A percentile compares a stretch with the other conserved stretches of the same genome.
Evolutionary conservation across 495 filamentous ascomycete species (phyloP).

Genomic region (Penicillium egyptiacum): DNA sequence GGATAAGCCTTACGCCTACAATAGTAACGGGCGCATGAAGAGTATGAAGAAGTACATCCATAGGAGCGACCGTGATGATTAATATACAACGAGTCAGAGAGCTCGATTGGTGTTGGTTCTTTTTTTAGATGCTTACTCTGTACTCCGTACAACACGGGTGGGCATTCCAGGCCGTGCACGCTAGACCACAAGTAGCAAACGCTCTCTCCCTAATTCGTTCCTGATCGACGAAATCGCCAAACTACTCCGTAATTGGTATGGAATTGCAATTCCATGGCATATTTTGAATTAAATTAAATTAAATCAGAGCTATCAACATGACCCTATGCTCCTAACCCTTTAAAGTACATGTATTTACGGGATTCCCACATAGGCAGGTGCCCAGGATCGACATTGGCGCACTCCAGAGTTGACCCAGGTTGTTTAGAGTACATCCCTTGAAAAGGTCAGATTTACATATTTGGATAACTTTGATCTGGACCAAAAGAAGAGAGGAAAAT

Average conservation of each 20-base stretch:
- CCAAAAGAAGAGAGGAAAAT: not conserved
- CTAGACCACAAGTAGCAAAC: not conserved
- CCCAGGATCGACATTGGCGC: constrained; percentile 5
- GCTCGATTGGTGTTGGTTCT: constrained; percentile 21
- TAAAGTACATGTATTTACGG: not conserved
- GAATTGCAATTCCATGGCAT: not conserved
- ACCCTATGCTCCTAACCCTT: not conserved
- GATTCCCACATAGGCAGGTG: not conserved
- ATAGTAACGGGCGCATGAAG: not conserved
- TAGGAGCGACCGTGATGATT: not conserved
- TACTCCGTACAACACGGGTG: not conserved
- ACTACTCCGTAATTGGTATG: not conserved
- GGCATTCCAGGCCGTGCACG: not conserved
- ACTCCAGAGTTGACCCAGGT: not conserved
- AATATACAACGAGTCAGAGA: constrained; percentile 11
- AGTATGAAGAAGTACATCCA: not conserved
- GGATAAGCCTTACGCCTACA: not conserved
- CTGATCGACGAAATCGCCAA: not conserved
- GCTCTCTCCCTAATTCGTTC: not conserved
- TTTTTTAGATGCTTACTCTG: constrained; percentile 16
- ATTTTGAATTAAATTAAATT: not conserved
- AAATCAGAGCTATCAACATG: constrained; percentile 2
- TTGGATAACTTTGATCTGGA: not conserved
- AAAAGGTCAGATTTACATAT: not conserved
- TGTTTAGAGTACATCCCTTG: not conserved